These are phyloP conservation scores for sunflower (Helianthus annuus) DNA, from an alignment of 129 eudicot species.

Conservation along the genomic window HanXRQr2.0-SUNRISE NC_035443.2:3526217-3526716, in stretches of 20 bases:
- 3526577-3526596: no score
- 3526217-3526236: neutral
- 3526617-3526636: no score
- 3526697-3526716: no score
- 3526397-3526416: conserved; percentile 37
- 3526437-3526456: neutral
- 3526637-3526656: no score
- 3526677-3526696: no score
- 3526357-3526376: conserved; percentile 67
- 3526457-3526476: neutral
- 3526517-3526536: no score
- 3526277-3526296: conserved; percentile 72
- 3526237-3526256: conserved; percentile 41
- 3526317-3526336: conserved; percentile 75
- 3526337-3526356: conserved; percentile 78
- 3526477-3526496: no score
- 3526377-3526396: conserved; percentile 78
- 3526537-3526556: no score
- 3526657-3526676: no score
- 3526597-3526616: no score
- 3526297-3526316: conserved; percentile 68
- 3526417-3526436: neutral
- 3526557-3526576: no score
- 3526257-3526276: conserved; percentile 71
- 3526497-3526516: neutral